Percentiles rank a stretch among this genome's conserved stretches.
These are phyloP conservation scores for Kernera saxatilis DNA, from an alignment of 345 rosid genomes.

Conservation along the genomic window DNA sequence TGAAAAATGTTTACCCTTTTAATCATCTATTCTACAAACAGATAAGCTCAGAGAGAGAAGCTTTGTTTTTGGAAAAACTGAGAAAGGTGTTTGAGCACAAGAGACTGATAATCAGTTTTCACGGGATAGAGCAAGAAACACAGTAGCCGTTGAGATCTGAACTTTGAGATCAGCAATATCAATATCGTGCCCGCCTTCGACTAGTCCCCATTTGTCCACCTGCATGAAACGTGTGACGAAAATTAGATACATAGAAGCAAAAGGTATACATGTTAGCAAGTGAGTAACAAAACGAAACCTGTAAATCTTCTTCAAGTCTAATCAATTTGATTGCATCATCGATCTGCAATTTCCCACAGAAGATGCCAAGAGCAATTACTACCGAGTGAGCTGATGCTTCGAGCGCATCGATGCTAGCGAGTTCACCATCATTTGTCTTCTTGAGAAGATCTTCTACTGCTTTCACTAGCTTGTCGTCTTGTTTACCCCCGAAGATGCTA, in stretches of 20 bases:
- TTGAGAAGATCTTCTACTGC: conserved; percentile 60
- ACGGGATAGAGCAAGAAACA: conserved; percentile 81
- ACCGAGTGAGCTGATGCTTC: conserved; percentile 84
- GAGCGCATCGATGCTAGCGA: conserved; percentile 86
- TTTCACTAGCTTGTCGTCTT: conserved; percentile 68
- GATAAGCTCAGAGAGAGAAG: neutral
- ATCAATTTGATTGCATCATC: conserved; percentile 83
- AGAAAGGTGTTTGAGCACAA: neutral
- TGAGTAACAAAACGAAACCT: conserved; percentile 40
- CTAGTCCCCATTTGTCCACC: conserved; percentile 96
- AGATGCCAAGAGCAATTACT: conserved; percentile 60
- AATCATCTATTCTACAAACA: conserved; percentile 20
- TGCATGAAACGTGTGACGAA: conserved; percentile 29
- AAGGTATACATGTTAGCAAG: neutral
- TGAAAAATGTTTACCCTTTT: neutral
- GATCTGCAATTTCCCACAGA: conserved; percentile 65
- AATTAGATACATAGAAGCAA: neutral
- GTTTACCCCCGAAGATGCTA: conserved; percentile 82
- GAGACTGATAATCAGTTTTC: conserved; percentile 21
- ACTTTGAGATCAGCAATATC: conserved; percentile 95
- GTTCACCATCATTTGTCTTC: conserved; percentile 65
- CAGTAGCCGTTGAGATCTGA: conserved; percentile 75
- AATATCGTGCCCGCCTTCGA: conserved; percentile 92
- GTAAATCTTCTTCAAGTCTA: conserved; percentile 95
- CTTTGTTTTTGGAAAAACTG: neutral